Evolutionary conservation across 139 green algal genomes (phyloP).

Genomic region (Volvox africanus): DNA sequence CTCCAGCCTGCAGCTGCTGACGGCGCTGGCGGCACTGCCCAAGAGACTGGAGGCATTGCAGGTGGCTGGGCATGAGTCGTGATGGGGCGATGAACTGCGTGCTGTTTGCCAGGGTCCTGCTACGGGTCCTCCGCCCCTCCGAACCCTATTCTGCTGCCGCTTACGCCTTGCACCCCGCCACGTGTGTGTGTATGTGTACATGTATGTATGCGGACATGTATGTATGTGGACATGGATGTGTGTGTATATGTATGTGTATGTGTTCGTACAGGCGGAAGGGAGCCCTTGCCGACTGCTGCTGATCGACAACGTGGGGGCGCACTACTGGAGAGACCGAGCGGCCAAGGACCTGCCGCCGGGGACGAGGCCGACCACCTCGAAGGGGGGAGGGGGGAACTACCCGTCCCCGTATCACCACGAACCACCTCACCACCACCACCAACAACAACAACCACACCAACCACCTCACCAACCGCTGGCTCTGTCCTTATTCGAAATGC

Average conservation of each 20-base stretch:
- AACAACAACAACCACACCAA: background rate
- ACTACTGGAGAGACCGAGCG: constrained; percentile 37
- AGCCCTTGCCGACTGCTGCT: constrained; percentile 31
- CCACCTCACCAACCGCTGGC: constrained; percentile 7
- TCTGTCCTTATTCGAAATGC: constrained; percentile 23
- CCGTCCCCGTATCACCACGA: no score
- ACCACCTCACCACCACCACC: no score
- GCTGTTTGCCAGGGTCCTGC: no score
- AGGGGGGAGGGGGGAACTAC: no score
- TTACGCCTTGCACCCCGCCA: no score
- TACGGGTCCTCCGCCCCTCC: no score
- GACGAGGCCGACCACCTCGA: background rate
- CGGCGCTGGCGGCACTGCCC: constrained; percentile 12
- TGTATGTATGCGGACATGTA: no score
- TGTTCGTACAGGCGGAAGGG: background rate
- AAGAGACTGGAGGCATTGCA: background rate
- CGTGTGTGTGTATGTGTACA: no score
- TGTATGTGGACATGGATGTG: no score
- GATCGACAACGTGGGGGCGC: constrained; percentile 30
- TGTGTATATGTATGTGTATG: no score
- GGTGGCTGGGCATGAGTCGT: background rate
- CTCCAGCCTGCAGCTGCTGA: constrained; percentile 39
- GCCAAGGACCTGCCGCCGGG: background rate
- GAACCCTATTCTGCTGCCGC: no score
- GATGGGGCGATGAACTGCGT: no score